Conservation (phyloP, 108 stramenopile species). For the Fistulifera solaris region DNA sequence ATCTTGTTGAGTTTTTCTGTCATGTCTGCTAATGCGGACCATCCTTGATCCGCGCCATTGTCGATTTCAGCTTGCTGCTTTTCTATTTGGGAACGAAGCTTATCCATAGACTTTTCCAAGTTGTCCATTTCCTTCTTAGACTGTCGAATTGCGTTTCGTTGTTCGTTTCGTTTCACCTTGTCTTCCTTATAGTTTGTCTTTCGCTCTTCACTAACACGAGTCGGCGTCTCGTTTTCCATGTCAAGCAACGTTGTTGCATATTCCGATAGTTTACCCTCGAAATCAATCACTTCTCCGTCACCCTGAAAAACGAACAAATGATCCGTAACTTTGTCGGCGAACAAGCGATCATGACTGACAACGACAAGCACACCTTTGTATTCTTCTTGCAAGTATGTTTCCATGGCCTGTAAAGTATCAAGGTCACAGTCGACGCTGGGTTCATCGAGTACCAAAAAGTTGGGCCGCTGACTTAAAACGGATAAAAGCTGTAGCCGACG, state of each 20-base stretch:
- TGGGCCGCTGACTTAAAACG: constrained; percentile 62
- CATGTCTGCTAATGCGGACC: constrained; percentile 71
- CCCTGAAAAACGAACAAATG: constrained; percentile 89
- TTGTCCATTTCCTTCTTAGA: constrained; percentile 58
- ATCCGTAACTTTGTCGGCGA: constrained; percentile 87
- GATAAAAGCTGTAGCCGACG: constrained; percentile 70
- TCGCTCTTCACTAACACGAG: constrained; percentile 15
- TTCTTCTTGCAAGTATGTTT: constrained; percentile 60
- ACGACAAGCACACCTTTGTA: constrained; percentile 87
- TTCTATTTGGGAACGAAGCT: constrained; percentile 40
- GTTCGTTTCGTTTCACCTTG: constrained; percentile 44
- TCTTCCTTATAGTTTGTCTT: constrained; percentile 57
- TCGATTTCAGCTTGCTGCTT: constrained; percentile 47
- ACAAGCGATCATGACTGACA: constrained; percentile 89
- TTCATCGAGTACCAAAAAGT: constrained; percentile 65
- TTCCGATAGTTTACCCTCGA: constrained; percentile 63
- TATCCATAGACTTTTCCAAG: constrained; percentile 52
- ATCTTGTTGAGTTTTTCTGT: constrained; percentile 48
- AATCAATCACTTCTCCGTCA: constrained; percentile 74
- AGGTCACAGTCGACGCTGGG: constrained; percentile 68
- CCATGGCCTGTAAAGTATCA: constrained; percentile 71
- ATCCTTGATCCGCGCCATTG: constrained; percentile 47
- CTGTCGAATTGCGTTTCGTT: constrained; percentile 48
- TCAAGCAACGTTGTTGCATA: constrained; percentile 72
- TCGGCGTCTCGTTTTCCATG: constrained; percentile 36